Percentiles rank a stretch among this genome's conserved stretches.
Conservation (phyloP, 176 grass and related monocot species). For the Rhynchospora tenuis region DNA sequence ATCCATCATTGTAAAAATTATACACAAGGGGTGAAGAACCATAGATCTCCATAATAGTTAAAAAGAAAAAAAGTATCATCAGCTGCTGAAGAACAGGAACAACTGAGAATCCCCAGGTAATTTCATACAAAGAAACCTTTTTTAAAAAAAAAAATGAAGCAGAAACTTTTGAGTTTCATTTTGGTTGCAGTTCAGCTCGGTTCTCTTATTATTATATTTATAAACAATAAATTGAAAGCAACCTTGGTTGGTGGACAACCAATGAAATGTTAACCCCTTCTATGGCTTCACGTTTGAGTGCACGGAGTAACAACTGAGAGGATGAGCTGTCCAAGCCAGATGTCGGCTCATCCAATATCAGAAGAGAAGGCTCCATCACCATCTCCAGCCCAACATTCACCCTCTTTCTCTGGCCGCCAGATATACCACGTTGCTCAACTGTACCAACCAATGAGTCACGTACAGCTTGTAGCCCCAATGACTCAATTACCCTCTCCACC, state of each 20-base stretch:
- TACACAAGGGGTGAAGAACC: background rate
- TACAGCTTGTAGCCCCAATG: constrained; percentile 66
- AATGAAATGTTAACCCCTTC: constrained; percentile 89
- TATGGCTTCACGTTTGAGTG: constrained; percentile 69
- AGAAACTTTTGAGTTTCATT: background rate
- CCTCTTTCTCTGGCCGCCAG: constrained; percentile 83
- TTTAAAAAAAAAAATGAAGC: background rate
- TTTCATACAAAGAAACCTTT: background rate
- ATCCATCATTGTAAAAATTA: background rate
- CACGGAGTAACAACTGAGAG: constrained; percentile 65
- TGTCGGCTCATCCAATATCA: constrained; percentile 89
- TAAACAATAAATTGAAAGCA: background rate
- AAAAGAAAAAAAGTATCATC: background rate
- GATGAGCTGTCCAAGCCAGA: constrained; percentile 91
- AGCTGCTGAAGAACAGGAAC: background rate
- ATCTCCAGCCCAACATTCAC: constrained; percentile 94
- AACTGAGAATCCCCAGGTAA: background rate
- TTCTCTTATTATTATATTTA: background rate
- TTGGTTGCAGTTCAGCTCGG: background rate
- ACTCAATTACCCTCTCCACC: constrained; percentile 84
- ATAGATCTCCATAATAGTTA: background rate
- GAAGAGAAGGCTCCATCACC: constrained; percentile 86
- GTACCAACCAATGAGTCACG: constrained; percentile 87
- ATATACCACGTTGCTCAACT: constrained; percentile 84
- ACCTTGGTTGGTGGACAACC: constrained; percentile 98